Base-by-base conservation (phyloP, 495 filamentous ascomycete genomes). In the Penicillium maclennaniae region DNA sequence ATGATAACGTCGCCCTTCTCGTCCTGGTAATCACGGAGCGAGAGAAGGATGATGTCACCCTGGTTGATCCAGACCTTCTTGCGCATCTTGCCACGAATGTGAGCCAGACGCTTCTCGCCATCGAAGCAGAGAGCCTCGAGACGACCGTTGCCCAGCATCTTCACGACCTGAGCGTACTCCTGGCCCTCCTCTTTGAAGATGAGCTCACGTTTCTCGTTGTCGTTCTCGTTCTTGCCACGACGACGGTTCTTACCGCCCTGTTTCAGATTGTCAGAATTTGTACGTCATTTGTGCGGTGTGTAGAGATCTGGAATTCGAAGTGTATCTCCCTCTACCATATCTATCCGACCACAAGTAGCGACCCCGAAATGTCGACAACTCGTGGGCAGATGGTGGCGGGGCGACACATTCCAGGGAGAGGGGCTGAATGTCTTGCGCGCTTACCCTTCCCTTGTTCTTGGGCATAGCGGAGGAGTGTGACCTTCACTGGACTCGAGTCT, bases 11-110 rank as follows among this genome's bases (percentile, higher is more conserved):
- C 93, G 60, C 91, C 93, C 79, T 98, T 98, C 74, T 95, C 90
- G 72, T 97, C 93, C 71, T 98, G 93, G 76, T 97, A 98, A 74
- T 97, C 95, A 61, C 93, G 91, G 36, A 98, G 88, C 7, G 88
- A 93, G 43, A 98, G 84, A 15, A 98, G 84, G 70, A 98, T 97
- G 72, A 98, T 97, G 67, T 98, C 93, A 72, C 93, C 92, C 76
- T 95, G 90, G 80, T 97, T 97, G 83, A 96, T 97, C 90, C 90
- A 95, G 68, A 88, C 85, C 79, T 98, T 98, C 82, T 98, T 98
- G 62, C 95, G 86, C 48, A 98, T 85, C 74, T 98, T 98, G 74
- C 93, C 93, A 56, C 75, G 75, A 46, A 78, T 78, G 64, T 78
- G 73, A 48, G 73, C 75, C 23, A 78, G 71, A 56, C 75, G 75